Evolutionary conservation across 2,329 filamentous ascomycete genomes (phyloP), one percentile per base, ranked within the genome.

Genomic region (Aspergillus fumigatiaffinis): DNA sequence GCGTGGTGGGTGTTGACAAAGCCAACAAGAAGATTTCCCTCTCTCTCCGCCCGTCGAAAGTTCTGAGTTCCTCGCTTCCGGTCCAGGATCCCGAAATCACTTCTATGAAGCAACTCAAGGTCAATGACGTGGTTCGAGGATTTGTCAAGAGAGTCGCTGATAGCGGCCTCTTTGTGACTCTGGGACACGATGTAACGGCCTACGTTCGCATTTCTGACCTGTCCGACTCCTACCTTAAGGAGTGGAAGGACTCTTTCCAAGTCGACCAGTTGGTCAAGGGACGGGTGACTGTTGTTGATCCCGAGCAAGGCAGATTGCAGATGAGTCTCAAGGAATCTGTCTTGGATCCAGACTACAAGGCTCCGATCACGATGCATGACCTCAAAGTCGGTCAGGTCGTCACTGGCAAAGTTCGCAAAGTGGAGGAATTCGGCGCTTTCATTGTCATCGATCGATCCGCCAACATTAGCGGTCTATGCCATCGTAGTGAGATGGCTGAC

Each of bases 401-500:
- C 35, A 96, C 90, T 12, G 94, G 92, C 51, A 96, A 91, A 70
- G 86, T 99, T 55, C 88, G 92, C 66, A 96, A 95, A 75, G 92
- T 97, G 2, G 91, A 96, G 69, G 90, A 96, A 32, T 99, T 92
- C 71, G 94, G 94, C 63, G 93, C 93, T 4, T 99, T 99, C 73
- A 89, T 99, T 65, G 85, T 95, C 47, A 80, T 99, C 21, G 91
- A 97, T 72, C 87, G 89, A 59, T 95, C 92, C 4, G 82, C 85
- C 55, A 96, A 96, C 65, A 86, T 99, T 60, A 96, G 93, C 65
- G 94, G 94, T 60, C 82, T 99, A 9, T 97, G 93, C 73, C 94
- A 99, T 73, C 86, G 90, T 60, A 93, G 87, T 62, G 88, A 99
- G 72, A 92, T 99, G 83, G 92, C 94, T 0, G 91, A 96, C 63